Conservation (phyloP, 192 early-diverging fungal species). For the Backusella liffmaniae region DNA sequence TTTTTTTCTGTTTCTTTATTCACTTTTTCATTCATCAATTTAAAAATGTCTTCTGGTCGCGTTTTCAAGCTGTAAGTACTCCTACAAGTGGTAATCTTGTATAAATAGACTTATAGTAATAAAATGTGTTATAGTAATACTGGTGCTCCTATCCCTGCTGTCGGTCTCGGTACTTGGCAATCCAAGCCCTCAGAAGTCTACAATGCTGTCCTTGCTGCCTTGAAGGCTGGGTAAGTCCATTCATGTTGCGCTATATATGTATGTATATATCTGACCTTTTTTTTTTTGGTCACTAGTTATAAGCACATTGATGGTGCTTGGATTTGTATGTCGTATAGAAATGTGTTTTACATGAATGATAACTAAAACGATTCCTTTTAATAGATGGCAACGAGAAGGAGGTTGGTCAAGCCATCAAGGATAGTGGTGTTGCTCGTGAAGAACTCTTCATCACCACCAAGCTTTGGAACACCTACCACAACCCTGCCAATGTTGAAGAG, state of each 20-base stretch:
- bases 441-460: slow-evolving; percentile 81
- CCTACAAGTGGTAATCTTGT: too few species aligned
- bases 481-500: slow-evolving; percentile 58
- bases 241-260: not conserved
- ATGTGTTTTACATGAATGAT: not conserved
- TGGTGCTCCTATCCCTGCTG: slow-evolving; percentile 61
- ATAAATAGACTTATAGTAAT: not conserved
- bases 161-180: slow-evolving; percentile 59
- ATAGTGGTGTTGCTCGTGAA: slow-evolving; percentile 58
- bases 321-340: slow-evolving; percentile 24
- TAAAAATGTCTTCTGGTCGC: slow-evolving; percentile 1
- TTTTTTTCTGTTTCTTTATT: not conserved
- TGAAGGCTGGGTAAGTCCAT: slow-evolving; percentile 52
- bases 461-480: slow-evolving; percentile 52
- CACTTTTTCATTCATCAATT: not conserved
- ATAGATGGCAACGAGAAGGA: slow-evolving; percentile 75
- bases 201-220: slow-evolving; percentile 63
- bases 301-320: slow-evolving; percentile 33
- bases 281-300: slow-evolving; percentile 39
- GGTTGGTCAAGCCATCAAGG: slow-evolving; percentile 68
- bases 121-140: slow-evolving; percentile 41
- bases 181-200: slow-evolving; percentile 53
- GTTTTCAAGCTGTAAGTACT: slow-evolving; percentile 3
- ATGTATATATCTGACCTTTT: not conserved
- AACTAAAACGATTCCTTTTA: slow-evolving; percentile 37